A percentile compares a stretch with the other conserved stretches of the same genome.
These are phyloP conservation scores for Mortierella sp. DNA, from an alignment of 371 early-diverging fungal species.

Conservation along the genomic window DNA sequence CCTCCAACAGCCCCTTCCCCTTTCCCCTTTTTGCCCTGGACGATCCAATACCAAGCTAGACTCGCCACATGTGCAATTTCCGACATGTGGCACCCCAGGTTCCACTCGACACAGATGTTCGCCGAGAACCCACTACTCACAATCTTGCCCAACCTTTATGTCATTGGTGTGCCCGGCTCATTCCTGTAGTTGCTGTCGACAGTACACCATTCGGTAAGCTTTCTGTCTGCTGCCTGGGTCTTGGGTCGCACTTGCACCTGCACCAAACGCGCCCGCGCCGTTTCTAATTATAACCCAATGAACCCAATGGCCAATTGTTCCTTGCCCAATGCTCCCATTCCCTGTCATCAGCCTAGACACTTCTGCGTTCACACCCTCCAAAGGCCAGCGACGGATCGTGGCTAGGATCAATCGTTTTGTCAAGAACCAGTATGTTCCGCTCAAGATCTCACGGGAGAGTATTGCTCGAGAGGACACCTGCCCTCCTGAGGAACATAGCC, in stretches of 20 bases:
- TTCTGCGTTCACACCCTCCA: conserved; percentile 59
- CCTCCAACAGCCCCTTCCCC: no score
- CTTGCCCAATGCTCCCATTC: neutral
- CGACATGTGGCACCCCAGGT: neutral
- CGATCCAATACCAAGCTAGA: conserved; percentile 13
- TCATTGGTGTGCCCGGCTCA: neutral
- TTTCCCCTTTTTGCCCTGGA: neutral
- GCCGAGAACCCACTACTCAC: neutral
- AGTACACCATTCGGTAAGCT: conserved; percentile 72
- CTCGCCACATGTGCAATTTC: conserved; percentile 18
- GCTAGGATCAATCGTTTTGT: conserved; percentile 67
- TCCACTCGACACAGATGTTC: neutral
- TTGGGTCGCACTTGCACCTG: no score
- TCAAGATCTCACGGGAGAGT: conserved; percentile 37
- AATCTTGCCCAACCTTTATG: neutral
- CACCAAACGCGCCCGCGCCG: neutral
- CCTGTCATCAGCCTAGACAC: conserved; percentile 58
- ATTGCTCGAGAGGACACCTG: conserved; percentile 29
- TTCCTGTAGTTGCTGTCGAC: conserved; percentile 67
- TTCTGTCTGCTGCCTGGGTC: no score
- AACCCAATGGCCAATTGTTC: neutral
- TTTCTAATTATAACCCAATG: neutral
- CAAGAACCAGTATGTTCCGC: conserved; percentile 50
- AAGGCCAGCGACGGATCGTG: conserved; percentile 75
- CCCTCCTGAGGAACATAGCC: conserved; percentile 25